phyloP scores from a whole-genome alignment of 2,329 filamentous ascomycete genomes.

The Pestalotiopsis sp. region DNA sequence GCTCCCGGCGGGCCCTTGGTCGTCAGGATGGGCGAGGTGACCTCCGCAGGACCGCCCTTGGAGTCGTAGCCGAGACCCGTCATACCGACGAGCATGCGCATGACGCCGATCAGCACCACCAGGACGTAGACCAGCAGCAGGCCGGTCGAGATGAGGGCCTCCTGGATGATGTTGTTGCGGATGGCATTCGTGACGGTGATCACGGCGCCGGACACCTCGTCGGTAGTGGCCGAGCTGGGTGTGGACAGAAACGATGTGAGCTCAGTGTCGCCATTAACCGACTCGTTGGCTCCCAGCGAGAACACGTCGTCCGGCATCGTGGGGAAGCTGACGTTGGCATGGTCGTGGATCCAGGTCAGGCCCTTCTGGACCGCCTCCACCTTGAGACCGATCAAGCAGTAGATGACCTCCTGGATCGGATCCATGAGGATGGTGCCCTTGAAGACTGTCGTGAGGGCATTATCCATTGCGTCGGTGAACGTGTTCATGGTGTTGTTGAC shows the following conservation, averaged over 20 bases:
- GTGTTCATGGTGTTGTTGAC: slow-evolving; percentile 84
- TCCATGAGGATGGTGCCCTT: slow-evolving; percentile 79
- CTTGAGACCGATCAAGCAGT: slow-evolving; percentile 88
- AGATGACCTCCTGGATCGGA: slow-evolving; percentile 77
- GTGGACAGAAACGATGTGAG: slow-evolving; percentile 76
- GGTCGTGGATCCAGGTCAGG: slow-evolving; percentile 89
- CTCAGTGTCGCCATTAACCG: slow-evolving; percentile 58
- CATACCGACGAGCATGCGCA: slow-evolving; percentile 51
- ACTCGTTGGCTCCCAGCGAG: slow-evolving; percentile 72
- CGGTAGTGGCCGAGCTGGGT: slow-evolving; percentile 70
- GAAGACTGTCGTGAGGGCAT: slow-evolving; percentile 75
- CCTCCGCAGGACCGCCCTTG: neutral
- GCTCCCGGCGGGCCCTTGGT: neutral
- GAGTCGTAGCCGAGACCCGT: slow-evolving; percentile 7
- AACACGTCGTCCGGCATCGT: slow-evolving; percentile 79
- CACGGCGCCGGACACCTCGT: slow-evolving; percentile 81
- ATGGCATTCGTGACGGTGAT: slow-evolving; percentile 69
- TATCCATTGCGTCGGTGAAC: slow-evolving; percentile 77
- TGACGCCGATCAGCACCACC: slow-evolving; percentile 73
- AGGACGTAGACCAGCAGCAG: slow-evolving; percentile 78
- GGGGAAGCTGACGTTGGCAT: slow-evolving; percentile 83
- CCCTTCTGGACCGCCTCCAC: slow-evolving; percentile 82
- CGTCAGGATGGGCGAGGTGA: neutral
- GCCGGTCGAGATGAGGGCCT: slow-evolving; percentile 77
- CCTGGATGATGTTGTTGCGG: slow-evolving; percentile 67